Conservation (phyloP, 257 asterid species). For the Gentiana straminea region DNA sequence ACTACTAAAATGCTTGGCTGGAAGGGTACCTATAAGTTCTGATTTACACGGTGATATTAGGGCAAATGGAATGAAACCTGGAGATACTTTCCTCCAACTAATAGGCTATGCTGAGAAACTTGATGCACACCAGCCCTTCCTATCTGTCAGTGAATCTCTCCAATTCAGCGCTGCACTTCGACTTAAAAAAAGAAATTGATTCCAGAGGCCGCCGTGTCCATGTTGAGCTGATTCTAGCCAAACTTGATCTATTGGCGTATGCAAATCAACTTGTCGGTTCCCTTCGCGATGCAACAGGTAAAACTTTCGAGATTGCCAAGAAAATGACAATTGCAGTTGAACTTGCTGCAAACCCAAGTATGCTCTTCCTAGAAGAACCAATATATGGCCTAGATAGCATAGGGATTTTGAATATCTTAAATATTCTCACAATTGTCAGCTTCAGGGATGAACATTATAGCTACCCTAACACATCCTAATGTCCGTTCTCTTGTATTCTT, state of each 20-base stretch:
- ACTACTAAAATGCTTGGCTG: constrained; percentile 11
- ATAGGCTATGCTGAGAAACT: constrained; percentile 12
- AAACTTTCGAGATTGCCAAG: constrained; percentile 8
- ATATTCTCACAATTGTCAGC: constrained; percentile 6
- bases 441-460: constrained; percentile 7
- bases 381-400: constrained; percentile 5
- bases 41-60: constrained; percentile 1
- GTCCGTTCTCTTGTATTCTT: constrained; percentile 10
- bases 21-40: constrained; percentile 4
- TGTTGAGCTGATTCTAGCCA: constrained; percentile 8
- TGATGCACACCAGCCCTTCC: constrained; percentile 12
- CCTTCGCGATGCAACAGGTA: constrained; percentile 9
- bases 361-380: constrained; percentile 11
- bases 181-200: constrained; percentile 3
- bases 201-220: constrained; percentile 3
- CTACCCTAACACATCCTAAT: constrained; percentile 7
- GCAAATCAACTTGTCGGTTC: constrained; percentile 11
- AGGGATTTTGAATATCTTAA: constrained; percentile 7
- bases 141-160: constrained; percentile 10
- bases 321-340: constrained; percentile 10
- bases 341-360: constrained; percentile 15
- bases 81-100: constrained; percentile 8
- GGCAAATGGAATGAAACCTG: constrained; percentile 8
- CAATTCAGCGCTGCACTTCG: constrained; percentile 12
- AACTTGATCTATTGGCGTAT: constrained; percentile 9